Base-by-base conservation (phyloP, 164 flowering plant species). In the Houttuynia cordata region DNA sequence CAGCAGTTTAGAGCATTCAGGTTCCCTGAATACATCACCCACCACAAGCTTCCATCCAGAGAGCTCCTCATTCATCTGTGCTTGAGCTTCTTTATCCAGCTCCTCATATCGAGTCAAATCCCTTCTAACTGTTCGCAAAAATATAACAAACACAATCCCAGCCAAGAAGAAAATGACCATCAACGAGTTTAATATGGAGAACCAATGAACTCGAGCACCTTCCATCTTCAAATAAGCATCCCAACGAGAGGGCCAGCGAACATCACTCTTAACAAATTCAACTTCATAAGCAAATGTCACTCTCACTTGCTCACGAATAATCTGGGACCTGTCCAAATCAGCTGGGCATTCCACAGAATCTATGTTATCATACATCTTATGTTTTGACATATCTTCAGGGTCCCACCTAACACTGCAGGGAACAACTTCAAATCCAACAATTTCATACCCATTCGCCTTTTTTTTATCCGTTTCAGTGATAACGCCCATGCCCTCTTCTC, bases 31-130 rank as follows among this genome's bases (percentile, higher is more conserved):
- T 21, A 81, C 88, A 72, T 83, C 83, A 40, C 88, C 87, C 24
- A 81, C 87, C 45, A 82, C 84, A 59, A 82, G 82, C 75, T 82
- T 82, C 87, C 87, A 82, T 6, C 87, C 87, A 6, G 87, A 83
- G 1, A 81, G 83, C 76, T 83, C 88, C 69, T 83, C 87, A 60
- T 83, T 83, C 83, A 80, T 83, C 71, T 83, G 85, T 24, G 83
- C 85, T 63, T 83, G 82, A 67, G 88, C 78, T 68, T 83, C 88
- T 63, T 83, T 81, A 72, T 82, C 83, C 65, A 81, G 52, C 20
- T 79, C 85, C 62, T 81, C 82, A 47, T 81, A 81, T 67, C 75
- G 70, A 20, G 85, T 77, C 37, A 75, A 57, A 47, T 75, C 78
- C 65, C 78, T 71, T 58, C 78, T 64, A 53, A 75, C 78, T 1